A percentile compares a stretch with the other conserved stretches of the same genome.
Conservation (phyloP, 1,139 yeast genomes). For the Lodderomyces elongisporus region DNA sequence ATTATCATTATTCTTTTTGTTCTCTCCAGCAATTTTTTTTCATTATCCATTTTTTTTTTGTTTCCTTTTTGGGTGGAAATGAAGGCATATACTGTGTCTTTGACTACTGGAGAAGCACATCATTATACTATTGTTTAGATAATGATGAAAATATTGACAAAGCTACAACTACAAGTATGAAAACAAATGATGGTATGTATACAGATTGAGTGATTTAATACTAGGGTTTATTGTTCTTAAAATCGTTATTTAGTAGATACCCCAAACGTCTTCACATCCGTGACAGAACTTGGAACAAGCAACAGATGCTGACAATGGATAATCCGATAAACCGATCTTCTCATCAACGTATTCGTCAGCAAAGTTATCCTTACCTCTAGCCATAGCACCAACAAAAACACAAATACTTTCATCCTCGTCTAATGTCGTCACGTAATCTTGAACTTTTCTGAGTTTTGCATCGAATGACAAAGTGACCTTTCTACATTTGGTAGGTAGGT, state of each 20-base stretch:
- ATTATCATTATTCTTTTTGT: no score
- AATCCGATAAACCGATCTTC: conserved; percentile 90
- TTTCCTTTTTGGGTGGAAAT: no score
- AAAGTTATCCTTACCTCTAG: conserved; percentile 93
- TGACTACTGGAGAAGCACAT: no score
- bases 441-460: conserved; percentile 82
- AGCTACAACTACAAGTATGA: no score
- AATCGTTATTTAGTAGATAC: conserved; percentile 54
- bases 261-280: conserved; percentile 98
- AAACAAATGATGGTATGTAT: no score
- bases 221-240: no score
- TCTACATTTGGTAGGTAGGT: conserved; percentile 91
- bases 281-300: conserved; percentile 98
- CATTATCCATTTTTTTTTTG: no score
- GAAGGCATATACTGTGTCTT: no score
- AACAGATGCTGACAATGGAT: conserved; percentile 94
- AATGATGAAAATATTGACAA: no score
- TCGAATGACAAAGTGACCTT: conserved; percentile 92
- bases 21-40: no score
- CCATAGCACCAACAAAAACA: conserved; percentile 99
- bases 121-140: no score
- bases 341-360: conserved; percentile 97
- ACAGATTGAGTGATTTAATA: no score
- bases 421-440: conserved; percentile 76
- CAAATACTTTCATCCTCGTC: conserved; percentile 91